Percentiles rank a stretch among this genome's conserved stretches.
These are phyloP conservation scores for Dioscorea cayenensis DNA, from an alignment of 116 monocot species.

Conservation along the genomic window DNA sequence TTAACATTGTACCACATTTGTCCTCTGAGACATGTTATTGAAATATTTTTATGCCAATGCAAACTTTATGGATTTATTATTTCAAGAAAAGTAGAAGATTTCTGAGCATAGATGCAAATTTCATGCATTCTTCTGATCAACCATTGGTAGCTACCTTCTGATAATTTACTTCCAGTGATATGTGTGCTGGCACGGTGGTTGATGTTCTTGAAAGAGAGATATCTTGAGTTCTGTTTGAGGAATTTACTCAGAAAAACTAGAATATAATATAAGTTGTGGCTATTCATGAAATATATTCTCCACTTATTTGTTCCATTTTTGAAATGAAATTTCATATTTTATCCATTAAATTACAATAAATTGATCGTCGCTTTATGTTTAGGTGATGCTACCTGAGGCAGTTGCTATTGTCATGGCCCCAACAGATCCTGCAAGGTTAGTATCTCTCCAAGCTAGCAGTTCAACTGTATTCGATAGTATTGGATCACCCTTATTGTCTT, in stretches of 20 bases:
- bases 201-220: background rate
- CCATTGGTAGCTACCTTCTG: background rate
- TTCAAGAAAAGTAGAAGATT: no score
- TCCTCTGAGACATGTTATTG: background rate
- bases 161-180: background rate
- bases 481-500: background rate
- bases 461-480: background rate
- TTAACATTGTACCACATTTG: background rate
- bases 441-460: background rate
- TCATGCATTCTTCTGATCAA: no score
- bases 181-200: background rate
- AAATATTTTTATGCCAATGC: background rate
- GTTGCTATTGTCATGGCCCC: slow-evolving; percentile 93
- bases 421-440: slow-evolving; percentile 61
- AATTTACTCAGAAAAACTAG: background rate
- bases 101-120: no score
- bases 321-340: background rate
- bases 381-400: slow-evolving; percentile 89
- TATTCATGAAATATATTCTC: background rate
- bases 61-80: background rate
- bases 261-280: background rate
- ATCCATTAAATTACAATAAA: background rate
- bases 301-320: background rate
- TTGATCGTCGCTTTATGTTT: slow-evolving; percentile 1
- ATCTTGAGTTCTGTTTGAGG: background rate